Base-by-base conservation (phyloP, 2,329 filamentous ascomycete species). In the Fusarium sp. region DNA sequence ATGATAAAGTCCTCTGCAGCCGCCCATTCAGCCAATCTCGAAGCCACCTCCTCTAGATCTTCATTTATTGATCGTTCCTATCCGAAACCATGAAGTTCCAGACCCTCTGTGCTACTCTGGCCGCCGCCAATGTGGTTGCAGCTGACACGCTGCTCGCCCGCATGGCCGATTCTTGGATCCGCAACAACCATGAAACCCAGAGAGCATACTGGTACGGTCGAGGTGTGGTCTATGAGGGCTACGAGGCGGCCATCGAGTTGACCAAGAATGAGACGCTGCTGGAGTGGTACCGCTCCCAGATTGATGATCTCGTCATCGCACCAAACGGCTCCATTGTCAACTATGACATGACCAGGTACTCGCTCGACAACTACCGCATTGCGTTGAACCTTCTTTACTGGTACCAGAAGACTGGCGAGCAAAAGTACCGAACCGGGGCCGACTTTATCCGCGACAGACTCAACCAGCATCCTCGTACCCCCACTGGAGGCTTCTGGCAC, bases 401-500 rank as follows among this genome's bases (percentile, higher is more conserved):
- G 81, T 86, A 87, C 73, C 83, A 85, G 72, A 77, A 82, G 66
- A 86, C 86, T 0, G 82, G 83, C 13, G 82, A 86, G 42, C 76
- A 81, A 13, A 88, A 86, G 74, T 90, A 88, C 79, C 85, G 85
- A 74, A 77, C 77, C 6, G 88, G 88, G 0, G 86, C 87, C 5
- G 83, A 83, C 7, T 81, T 81, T 4, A 81, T 90, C 52, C 82
- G 86, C 10, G 73, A 80, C 18, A 86, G 88, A 69, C 76, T 90
- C 7, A 79, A 88, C 69, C 79, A 82, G 36, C 87, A 88, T 68
- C 87, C 87, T 6, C 83, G 88, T 16, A 90, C 86, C 0, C 78
- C 85, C 0, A 78, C 82, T 0, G 88, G 88, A 10, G 88, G 88
- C 1, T 88, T 90, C 81, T 90, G 88, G 87, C 88, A 90, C 72